Conservation (phyloP, 805 yeast genomes). For the Teunomyces barrocoloradensis region DNA sequence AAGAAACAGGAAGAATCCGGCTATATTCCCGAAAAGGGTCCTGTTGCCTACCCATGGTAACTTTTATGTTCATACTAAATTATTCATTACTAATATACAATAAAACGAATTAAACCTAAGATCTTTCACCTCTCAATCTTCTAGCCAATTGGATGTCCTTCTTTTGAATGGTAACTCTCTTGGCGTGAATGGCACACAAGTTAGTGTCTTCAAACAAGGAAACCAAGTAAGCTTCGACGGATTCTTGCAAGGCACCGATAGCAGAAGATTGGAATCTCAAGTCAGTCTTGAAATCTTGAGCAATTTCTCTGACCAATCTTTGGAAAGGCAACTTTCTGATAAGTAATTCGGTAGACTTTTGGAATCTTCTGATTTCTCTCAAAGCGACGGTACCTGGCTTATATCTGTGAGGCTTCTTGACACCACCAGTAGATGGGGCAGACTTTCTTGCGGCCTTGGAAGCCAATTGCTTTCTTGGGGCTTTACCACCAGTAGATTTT, state of each 20-base stretch:
- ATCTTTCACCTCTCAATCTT: constrained; percentile 96
- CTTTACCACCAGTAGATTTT: constrained; percentile 95
- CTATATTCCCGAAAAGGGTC: constrained; percentile 36
- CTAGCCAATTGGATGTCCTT: constrained; percentile 97
- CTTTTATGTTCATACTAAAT: neutral
- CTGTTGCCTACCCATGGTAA: constrained; percentile 43
- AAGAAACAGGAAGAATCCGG: constrained; percentile 48
- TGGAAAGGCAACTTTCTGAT: constrained; percentile 97
- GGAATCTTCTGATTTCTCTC: constrained; percentile 97
- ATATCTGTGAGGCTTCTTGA: constrained; percentile 92
- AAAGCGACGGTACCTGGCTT: constrained; percentile 97
- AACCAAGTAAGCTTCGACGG: constrained; percentile 97
- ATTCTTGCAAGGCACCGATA: constrained; percentile 96
- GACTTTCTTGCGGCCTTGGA: constrained; percentile 93
- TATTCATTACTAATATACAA: constrained; percentile 13
- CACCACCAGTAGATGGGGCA: constrained; percentile 91
- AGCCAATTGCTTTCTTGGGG: constrained; percentile 91
- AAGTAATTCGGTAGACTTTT: constrained; percentile 90
- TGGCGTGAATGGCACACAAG: constrained; percentile 98
- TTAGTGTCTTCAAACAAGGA: constrained; percentile 96
- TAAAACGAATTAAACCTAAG: constrained; percentile 39
- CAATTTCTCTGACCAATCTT: constrained; percentile 93
- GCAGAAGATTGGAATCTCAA: constrained; percentile 97
- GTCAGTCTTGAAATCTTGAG: constrained; percentile 90
- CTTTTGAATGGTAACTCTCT: constrained; percentile 98